Evolutionary conservation across 2,329 filamentous ascomycete genomes (phyloP).

Genomic region (Hortaea werneckii): DNA sequence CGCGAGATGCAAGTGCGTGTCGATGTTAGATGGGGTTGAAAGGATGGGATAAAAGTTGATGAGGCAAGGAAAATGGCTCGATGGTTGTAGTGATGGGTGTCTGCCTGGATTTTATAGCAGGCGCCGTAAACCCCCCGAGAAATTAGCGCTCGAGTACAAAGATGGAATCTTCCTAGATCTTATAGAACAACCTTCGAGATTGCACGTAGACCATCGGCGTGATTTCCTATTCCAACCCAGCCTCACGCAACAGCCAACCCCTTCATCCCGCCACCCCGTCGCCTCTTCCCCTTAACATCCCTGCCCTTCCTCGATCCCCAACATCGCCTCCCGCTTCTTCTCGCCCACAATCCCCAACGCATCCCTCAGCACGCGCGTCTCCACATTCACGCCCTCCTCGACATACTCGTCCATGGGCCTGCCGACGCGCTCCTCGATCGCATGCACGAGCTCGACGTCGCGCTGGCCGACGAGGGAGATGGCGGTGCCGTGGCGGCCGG

Average conservation of each 20-base stretch:
- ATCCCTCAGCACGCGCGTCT: slow-evolving; percentile 75
- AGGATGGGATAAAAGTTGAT: no score
- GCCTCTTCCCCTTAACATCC: slow-evolving; percentile 77
- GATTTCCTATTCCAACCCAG: no score
- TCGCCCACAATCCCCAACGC: slow-evolving; percentile 83
- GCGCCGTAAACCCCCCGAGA: no score
- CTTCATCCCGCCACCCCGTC: slow-evolving; percentile 7
- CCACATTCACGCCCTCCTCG: slow-evolving; percentile 90
- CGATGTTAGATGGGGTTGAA: no score
- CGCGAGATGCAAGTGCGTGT: no score
- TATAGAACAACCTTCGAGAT: no score
- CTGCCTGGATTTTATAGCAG: no score
- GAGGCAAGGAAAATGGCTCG: no score
- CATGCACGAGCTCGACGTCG: slow-evolving; percentile 81
- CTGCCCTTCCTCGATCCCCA: slow-evolving; percentile 88
- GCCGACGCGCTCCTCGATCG: slow-evolving; percentile 77
- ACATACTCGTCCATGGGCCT: slow-evolving; percentile 70
- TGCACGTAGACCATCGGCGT: no score
- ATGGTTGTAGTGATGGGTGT: no score
- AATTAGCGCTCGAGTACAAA: no score
- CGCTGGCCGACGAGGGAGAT: slow-evolving; percentile 87
- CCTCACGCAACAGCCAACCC: background rate
- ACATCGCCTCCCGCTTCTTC: slow-evolving; percentile 83
- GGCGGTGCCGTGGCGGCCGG: slow-evolving; percentile 70
- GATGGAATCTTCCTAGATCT: no score